Percentiles rank a stretch among this genome's conserved stretches.
Evolutionary conservation across 306 rosid genomes (phyloP).

Genomic region (Calophaca sinica): DNA sequence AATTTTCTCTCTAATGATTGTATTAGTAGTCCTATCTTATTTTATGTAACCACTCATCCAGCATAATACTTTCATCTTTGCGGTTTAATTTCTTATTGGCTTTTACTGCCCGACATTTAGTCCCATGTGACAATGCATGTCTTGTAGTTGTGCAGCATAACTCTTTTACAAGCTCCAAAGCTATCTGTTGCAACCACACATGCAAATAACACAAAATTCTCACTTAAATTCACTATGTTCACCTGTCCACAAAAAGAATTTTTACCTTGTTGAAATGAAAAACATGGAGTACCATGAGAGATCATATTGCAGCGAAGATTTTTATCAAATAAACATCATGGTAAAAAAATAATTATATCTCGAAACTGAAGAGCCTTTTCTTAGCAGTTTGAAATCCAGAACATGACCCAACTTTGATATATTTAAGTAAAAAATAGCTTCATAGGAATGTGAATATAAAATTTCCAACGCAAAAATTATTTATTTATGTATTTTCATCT

Average conservation of each 20-base stretch:
- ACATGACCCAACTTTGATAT: slow-evolving; percentile 9
- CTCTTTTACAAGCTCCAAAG: background rate
- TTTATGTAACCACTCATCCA: too few species aligned
- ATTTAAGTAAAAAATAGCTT: slow-evolving; percentile 17
- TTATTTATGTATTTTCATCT: slow-evolving; percentile 16
- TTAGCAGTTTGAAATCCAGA: slow-evolving; percentile 14
- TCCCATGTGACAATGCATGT: too few species aligned
- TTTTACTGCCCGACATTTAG: too few species aligned
- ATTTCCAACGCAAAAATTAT: background rate
- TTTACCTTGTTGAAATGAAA: background rate
- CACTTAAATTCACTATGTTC: background rate
- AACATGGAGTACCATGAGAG: background rate
- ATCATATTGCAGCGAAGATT: slow-evolving; percentile 6
- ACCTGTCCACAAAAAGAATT: background rate
- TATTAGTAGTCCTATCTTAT: too few species aligned
- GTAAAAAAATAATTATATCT: slow-evolving; percentile 17
- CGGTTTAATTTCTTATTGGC: too few species aligned
- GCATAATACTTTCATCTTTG: too few species aligned
- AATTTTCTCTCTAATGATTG: too few species aligned
- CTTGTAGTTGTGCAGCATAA: background rate
- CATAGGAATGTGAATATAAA: background rate
- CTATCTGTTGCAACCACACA: slow-evolving; percentile 17
- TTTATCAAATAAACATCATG: background rate
- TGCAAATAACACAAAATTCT: slow-evolving; percentile 15
- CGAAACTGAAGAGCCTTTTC: background rate